These are phyloP conservation scores for Rachicladosporium sp. DNA, from an alignment of 2,329 filamentous ascomycete species.

Conservation along the genomic window DNA sequence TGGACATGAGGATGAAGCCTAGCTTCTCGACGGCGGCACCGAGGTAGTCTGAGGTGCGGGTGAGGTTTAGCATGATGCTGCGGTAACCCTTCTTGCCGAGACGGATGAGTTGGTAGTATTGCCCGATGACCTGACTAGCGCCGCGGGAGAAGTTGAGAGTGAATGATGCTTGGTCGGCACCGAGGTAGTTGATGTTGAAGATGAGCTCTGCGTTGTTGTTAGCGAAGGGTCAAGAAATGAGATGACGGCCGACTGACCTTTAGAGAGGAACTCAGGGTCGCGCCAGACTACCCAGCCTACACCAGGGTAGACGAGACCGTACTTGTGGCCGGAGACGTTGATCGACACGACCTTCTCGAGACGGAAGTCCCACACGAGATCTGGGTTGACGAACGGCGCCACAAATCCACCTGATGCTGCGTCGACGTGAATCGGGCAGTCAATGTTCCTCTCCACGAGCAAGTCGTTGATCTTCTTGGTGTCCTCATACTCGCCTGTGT, in stretches of 20 bases:
- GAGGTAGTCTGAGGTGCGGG: slow-evolving; percentile 79
- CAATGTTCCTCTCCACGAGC: slow-evolving; percentile 58
- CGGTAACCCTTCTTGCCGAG: slow-evolving; percentile 87
- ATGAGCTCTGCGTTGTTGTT: slow-evolving; percentile 55
- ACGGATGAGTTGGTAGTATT: slow-evolving; percentile 95
- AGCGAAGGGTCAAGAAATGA: neutral
- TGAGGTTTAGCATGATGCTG: slow-evolving; percentile 88
- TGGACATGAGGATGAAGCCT: slow-evolving; percentile 80
- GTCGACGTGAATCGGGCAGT: slow-evolving; percentile 85
- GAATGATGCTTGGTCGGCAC: slow-evolving; percentile 88
- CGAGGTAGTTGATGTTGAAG: slow-evolving; percentile 99
- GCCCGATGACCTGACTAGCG: slow-evolving; percentile 84
- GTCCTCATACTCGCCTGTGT: slow-evolving; percentile 93
- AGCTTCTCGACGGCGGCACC: slow-evolving; percentile 57
- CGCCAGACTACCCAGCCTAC: slow-evolving; percentile 93
- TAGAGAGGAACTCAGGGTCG: slow-evolving; percentile 65
- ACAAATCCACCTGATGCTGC: slow-evolving; percentile 89
- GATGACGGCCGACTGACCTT: slow-evolving; percentile 27
- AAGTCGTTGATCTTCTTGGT: slow-evolving; percentile 86
- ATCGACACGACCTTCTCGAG: slow-evolving; percentile 82
- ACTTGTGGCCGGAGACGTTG: slow-evolving; percentile 90
- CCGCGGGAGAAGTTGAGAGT: slow-evolving; percentile 97
- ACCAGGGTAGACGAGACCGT: slow-evolving; percentile 70
- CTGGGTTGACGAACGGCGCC: slow-evolving; percentile 75
- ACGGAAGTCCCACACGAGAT: slow-evolving; percentile 83